Conservation (phyloP, 2,329 filamentous ascomycete species). For the Pezicula radicicola region DNA sequence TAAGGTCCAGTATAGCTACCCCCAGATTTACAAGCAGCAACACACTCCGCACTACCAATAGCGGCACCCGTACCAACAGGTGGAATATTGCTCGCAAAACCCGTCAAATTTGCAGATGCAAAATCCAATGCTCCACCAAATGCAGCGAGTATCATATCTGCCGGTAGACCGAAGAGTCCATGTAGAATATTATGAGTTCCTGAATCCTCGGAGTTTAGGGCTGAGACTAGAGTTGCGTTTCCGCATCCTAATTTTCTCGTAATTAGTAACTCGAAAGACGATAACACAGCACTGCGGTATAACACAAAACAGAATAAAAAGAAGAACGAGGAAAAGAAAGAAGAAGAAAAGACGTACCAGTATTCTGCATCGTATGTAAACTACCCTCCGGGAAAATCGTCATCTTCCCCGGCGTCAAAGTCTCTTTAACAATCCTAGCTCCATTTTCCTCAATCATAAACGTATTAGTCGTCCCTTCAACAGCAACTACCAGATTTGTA, state of each 20-base stretch:
- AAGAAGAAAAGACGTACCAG: slow-evolving; percentile 29
- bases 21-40: slow-evolving; percentile 18
- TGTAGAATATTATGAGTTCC: slow-evolving; percentile 47
- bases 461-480: slow-evolving; percentile 45
- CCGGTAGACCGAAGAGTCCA: slow-evolving; percentile 36
- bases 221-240: slow-evolving; percentile 45
- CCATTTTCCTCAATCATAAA: slow-evolving; percentile 52
- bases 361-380: slow-evolving; percentile 49
- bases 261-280: too few relatives aligned
- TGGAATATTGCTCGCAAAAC: slow-evolving; percentile 23
- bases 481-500: slow-evolving; percentile 44
- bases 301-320: too few relatives aligned
- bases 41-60: slow-evolving; percentile 35
- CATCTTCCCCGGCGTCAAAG: slow-evolving; percentile 40
- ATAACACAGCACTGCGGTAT: too few relatives aligned
- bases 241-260: slow-evolving; percentile 35
- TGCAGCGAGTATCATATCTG: slow-evolving; percentile 38
- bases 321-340: neutral
- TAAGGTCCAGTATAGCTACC: too few relatives aligned
- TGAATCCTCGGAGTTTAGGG: slow-evolving; percentile 44
- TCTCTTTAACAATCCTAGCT: slow-evolving; percentile 36
- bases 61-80: slow-evolving; percentile 38
- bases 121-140: slow-evolving; percentile 31
- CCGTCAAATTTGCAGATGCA: neutral
- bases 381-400: slow-evolving; percentile 47